These are phyloP conservation scores for Fusarium circinatum DNA, from an alignment of 2,329 filamentous ascomycete species.

Conservation along the genomic window DNA sequence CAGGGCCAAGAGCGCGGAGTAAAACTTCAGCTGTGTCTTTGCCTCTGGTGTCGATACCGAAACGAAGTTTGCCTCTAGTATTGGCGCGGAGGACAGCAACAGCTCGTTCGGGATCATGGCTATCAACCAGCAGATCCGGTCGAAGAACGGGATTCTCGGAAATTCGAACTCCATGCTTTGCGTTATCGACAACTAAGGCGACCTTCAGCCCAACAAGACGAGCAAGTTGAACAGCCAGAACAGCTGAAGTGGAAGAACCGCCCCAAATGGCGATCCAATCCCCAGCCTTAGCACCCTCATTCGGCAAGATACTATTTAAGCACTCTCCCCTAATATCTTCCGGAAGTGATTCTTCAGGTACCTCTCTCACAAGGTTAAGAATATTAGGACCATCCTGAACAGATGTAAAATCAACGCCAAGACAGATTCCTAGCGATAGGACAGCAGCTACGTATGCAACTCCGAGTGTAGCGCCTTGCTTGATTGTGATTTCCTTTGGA, in stretches of 20 bases:
- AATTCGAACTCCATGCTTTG: constrained; percentile 71
- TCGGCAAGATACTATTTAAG: constrained; percentile 61
- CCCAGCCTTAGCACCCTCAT: constrained; percentile 65
- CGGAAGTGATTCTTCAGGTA: constrained; percentile 62
- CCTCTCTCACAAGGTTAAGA: constrained; percentile 57
- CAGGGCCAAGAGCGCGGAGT: constrained; percentile 48
- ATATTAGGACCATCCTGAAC: constrained; percentile 68
- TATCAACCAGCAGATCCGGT: constrained; percentile 75
- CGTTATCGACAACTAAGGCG: constrained; percentile 73
- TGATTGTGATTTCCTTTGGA: constrained; percentile 61
- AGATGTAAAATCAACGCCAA: constrained; percentile 72
- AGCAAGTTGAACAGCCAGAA: constrained; percentile 74
- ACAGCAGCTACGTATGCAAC: constrained; percentile 78
- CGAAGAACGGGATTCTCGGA: constrained; percentile 55
- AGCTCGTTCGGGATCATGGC: constrained; percentile 72
- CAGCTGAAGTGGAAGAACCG: constrained; percentile 76
- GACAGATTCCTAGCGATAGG: constrained; percentile 73
- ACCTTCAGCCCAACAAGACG: constrained; percentile 72
- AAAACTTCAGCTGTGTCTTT: constrained; percentile 70
- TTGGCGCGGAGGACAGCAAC: constrained; percentile 70
- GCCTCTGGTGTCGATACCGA: constrained; percentile 75
- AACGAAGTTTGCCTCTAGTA: constrained; percentile 67
- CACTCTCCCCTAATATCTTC: constrained; percentile 72
- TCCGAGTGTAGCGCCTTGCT: constrained; percentile 71
- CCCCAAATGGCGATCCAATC: constrained; percentile 83